phyloP scores from a whole-genome alignment of 345 rosid species.

The Citrus unshiu region DNA sequence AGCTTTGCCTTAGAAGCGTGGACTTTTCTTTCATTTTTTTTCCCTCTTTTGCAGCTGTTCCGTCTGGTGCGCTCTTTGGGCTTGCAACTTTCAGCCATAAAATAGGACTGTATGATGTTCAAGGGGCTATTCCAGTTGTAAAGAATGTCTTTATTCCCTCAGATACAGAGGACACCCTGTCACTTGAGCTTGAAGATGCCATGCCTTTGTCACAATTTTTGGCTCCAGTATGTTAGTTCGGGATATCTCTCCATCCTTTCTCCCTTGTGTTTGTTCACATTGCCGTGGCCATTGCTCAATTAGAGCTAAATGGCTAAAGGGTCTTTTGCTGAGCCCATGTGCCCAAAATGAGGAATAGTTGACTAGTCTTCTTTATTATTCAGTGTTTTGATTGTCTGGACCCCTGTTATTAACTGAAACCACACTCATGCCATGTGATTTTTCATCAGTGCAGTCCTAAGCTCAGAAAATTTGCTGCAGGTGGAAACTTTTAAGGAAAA shows the following conservation, averaged over 20 bases:
- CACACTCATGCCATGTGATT: not conserved
- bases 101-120: conserved; percentile 91
- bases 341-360: not conserved
- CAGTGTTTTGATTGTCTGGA: not conserved
- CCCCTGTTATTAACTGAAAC: not conserved
- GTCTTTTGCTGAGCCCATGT: not conserved
- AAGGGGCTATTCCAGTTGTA: conserved; percentile 86
- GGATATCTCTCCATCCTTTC: not conserved
- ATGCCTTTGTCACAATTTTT: conserved; percentile 89
- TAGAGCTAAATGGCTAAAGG: not conserved
- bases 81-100: conserved; percentile 93
- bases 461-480: conserved; percentile 29
- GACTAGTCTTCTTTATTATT: not conserved
- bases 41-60: conserved; percentile 54
- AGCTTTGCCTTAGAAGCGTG: conserved; percentile 10
- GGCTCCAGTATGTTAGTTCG: conserved; percentile 67
- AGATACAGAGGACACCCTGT: conserved; percentile 60
- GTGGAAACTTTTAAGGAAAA: conserved; percentile 92
- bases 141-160: conserved; percentile 84
- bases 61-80: conserved; percentile 87
- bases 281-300: not conserved
- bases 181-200: conserved; percentile 83
- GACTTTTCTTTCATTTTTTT: not conserved
- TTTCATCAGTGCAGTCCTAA: conserved; percentile 3
- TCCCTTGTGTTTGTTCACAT: not conserved